Evolutionary conservation across 164 flowering plant species (phyloP), one percentile per base, ranked within the genome.

Genomic region (Tetrastigma voinierianum): DNA sequence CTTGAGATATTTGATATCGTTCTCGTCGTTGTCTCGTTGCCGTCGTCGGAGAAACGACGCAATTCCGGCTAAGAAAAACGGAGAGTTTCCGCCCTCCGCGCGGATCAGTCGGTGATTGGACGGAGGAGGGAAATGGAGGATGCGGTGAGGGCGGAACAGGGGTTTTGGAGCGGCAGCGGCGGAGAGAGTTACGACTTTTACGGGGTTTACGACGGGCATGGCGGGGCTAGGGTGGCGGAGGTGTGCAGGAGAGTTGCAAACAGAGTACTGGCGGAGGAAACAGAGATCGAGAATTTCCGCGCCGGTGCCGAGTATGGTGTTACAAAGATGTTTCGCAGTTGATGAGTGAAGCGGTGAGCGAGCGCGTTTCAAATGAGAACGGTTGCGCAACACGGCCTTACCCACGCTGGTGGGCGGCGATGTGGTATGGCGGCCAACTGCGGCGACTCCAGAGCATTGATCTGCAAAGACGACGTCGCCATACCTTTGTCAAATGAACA

Each of bases 61-160:
- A n/a, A 68, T 64, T 46, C 4, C n/a, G 56, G 4, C 17, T 53
- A 46, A 24, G 62, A n/a, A 49, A 0, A 63, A 44, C 21, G 16
- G 45, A 49, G 6, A 62, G 25, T 6, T 44, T 46, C 9, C 21
- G 32, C 25, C 18, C 79, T 14, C 9, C 21, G 12, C 57, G 88
- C 68, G 91, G 93, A 9, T 59, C 65, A 82, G 17, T 87, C 90
- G 15, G 69, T 84, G 57, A 86, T 87, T 9, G 98, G 98, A 2
- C 53, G 91, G 64, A 71, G 95, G 69, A 83, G 85, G 59, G 93
- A 84, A 70, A 92, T 92, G 98, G 96, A 92, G 72, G 98, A 92
- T 47, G 81, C 90, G 9, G 88, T 88, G 67, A 77, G 77, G 20
- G 82, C 75, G 64, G 79, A 80, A 68, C 57, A 73, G 18, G 85